Percentiles rank a stretch among this genome's conserved stretches.
Evolutionary conservation across 108 stramenopile species (phyloP).

Genomic region (Pseudonitzschia pungens): DNA sequence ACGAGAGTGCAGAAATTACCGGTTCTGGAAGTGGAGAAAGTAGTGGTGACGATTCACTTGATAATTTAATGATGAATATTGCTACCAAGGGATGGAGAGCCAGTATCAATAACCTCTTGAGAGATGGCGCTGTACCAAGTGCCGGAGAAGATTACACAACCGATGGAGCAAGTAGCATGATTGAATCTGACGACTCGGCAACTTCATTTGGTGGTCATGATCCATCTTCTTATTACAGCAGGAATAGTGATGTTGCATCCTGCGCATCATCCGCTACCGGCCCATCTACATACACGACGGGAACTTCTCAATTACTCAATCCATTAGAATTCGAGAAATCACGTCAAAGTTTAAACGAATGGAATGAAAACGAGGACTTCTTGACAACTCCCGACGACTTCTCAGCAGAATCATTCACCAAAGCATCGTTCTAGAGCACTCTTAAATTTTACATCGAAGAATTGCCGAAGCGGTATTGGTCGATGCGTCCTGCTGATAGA

Average conservation of each 20-base stretch:
- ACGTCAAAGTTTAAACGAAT: not conserved
- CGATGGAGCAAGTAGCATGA: conserved; percentile 3
- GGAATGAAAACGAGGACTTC: not conserved
- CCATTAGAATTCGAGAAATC: conserved; percentile 9
- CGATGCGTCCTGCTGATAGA: not conserved
- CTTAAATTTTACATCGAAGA: not conserved
- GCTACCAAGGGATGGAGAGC: conserved; percentile 19
- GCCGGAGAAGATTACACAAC: conserved; percentile 12
- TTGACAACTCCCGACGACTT: not conserved
- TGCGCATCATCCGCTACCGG: not conserved
- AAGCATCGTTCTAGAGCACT: conserved; percentile 12
- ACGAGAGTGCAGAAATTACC: not conserved
- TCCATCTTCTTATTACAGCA: not conserved
- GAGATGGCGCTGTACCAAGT: not conserved
- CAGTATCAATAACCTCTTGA: not conserved
- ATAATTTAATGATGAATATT: conserved; percentile 20
- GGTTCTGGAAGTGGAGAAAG: conserved; percentile 13
- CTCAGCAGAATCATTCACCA: not conserved
- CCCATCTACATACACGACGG: not conserved
- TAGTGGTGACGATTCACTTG: conserved; percentile 7
- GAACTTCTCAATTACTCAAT: conserved; percentile 8
- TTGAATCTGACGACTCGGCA: conserved; percentile 6
- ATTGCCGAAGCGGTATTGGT: not conserved
- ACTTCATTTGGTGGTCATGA: conserved; percentile 1
- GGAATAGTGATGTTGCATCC: not conserved